Evolutionary conservation across 108 stramenopile species (phyloP), one percentile per base, ranked within the genome.

Genomic region (Nitzschia sp.): DNA sequence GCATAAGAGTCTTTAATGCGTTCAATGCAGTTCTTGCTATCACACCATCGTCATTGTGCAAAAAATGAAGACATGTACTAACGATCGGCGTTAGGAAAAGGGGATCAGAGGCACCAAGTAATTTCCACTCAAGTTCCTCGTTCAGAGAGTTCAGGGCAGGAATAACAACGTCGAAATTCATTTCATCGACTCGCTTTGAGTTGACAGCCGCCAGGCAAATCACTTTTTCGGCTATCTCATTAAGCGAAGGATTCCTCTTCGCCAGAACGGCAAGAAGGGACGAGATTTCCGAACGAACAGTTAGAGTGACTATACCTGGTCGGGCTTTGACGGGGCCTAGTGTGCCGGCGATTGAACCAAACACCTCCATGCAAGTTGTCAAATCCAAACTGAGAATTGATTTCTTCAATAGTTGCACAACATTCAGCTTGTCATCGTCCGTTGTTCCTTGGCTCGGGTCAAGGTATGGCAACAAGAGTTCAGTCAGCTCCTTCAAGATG

Each of bases 21-120:
- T 82, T 86, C 59, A 78, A 83, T 6, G 91, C 65, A 26, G 77
- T 81, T 46, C 94, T 72, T 64, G 83, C 78, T 3, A 95, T 44
- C 37, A 95, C 90, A 57, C 86, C 87, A 65, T 95, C 94, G 7
- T 70, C 63, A 51, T 83, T 79, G 73, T 83, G 81, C 10, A 95
- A 57, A 57, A 78, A 83, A 74, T 87, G 81, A 41, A 95, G 83
- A 52, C 88, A 89, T 12, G 62, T 76, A 50, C 77, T 83, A 43
- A 90, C 53, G 29, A 95, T 22, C 8, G 94, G 94, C 0, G 67
- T 55, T 50, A 92, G 57, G 11, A 72, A n/a, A 24, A 72, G 51
- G 2, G 86, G 84, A 25, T 63, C 69, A 25, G 60, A 22, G 22
- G 37, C 34, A 51, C 43, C 54, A 51, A 88, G 67, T 19, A 38